Evolutionary conservation across 2,329 filamentous ascomycete species (phyloP).

Genomic region (Microascus cirrosus): DNA sequence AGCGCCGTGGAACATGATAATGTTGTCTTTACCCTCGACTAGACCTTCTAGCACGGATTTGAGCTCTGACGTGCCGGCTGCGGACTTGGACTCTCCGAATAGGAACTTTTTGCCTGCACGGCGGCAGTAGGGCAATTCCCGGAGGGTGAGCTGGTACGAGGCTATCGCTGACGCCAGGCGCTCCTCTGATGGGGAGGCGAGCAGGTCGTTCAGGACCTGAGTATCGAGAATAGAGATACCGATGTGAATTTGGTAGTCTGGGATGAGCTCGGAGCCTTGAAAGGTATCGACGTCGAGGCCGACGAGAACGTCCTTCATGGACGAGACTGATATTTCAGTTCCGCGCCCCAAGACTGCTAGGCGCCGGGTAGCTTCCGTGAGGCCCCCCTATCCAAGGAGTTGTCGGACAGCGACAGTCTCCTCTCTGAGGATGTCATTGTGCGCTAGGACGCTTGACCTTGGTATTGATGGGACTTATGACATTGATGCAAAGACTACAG

Average conservation of each 20-base stretch:
- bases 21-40: too few species aligned
- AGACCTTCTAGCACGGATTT: too few species aligned
- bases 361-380: conserved; percentile 2
- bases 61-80: too few species aligned
- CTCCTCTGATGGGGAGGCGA: not conserved
- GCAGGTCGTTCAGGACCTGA: not conserved
- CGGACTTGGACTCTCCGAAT: conserved; percentile 5
- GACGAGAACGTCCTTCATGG: conserved; percentile 6
- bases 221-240: conserved; percentile 6
- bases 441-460: too few species aligned
- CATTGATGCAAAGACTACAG: too few species aligned
- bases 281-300: conserved; percentile 8
- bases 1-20: too few species aligned
- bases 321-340: conserved; percentile 1
- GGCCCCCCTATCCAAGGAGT: conserved; percentile 4
- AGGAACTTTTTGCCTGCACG: conserved; percentile 8
- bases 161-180: not conserved
- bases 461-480: too few species aligned
- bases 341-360: not conserved
- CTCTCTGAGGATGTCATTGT: conserved; percentile 7
- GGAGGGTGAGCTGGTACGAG: conserved; percentile 7
- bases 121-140: conserved; percentile 3
- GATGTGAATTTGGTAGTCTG: conserved; percentile 6
- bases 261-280: conserved; percentile 6
- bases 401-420: conserved; percentile 6